phyloP scores from a whole-genome alignment of 2,329 filamentous ascomycete genomes.

The Leptodontidium sp. region DNA sequence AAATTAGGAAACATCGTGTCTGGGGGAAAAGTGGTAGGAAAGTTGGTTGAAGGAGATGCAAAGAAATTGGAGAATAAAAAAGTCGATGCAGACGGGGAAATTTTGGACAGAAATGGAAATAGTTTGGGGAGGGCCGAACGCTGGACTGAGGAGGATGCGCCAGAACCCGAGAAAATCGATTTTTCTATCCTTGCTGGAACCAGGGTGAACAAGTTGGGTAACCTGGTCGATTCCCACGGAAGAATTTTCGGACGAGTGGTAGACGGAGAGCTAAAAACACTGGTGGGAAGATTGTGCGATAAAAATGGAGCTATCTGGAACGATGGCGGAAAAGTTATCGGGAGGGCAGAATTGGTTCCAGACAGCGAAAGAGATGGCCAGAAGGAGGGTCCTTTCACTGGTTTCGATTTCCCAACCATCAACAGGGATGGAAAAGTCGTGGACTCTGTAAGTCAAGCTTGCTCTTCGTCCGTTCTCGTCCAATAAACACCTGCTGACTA shows the following conservation, averaged over 20 bases:
- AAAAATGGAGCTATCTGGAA: conserved; percentile 76
- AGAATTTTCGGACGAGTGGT: conserved; percentile 70
- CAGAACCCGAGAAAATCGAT: conserved; percentile 58
- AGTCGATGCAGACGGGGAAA: conserved; percentile 84
- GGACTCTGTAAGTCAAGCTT: conserved; percentile 51
- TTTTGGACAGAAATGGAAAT: conserved; percentile 78
- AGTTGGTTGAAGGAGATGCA: conserved; percentile 68
- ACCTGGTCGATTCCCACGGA: conserved; percentile 63
- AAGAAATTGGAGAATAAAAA: conserved; percentile 70
- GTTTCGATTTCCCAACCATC: conserved; percentile 70
- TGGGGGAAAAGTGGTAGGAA: conserved; percentile 62
- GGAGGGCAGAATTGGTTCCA: conserved; percentile 71
- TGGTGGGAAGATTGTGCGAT: conserved; percentile 75
- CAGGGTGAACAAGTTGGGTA: conserved; percentile 75
- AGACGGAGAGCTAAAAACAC: conserved; percentile 69
- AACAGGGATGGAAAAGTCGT: conserved; percentile 74
- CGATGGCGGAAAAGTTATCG: conserved; percentile 75
- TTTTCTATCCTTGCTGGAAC: conserved; percentile 72
- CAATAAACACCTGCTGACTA: no score
- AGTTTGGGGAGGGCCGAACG: conserved; percentile 50
- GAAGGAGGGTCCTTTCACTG: conserved; percentile 74
- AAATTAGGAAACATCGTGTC: conserved; percentile 60
- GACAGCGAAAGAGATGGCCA: conserved; percentile 69
- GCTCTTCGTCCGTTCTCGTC: no score
- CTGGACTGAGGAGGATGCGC: conserved; percentile 42